Evolutionary conservation across 164 flowering plant genomes (phyloP).

Genomic region (Saururus chinensis): DNA sequence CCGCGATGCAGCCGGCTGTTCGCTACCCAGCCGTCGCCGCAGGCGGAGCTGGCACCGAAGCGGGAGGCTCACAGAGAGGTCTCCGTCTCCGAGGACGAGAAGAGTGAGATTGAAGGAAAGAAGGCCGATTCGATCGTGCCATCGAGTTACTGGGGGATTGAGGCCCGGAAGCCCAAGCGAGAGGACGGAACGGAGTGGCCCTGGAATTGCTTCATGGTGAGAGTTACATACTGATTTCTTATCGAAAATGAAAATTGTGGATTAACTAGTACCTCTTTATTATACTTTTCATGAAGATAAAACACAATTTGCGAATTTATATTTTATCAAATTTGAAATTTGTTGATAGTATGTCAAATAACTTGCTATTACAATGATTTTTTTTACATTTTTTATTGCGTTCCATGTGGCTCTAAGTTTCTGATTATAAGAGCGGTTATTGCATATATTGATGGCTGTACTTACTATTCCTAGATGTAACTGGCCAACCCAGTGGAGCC

Average conservation of each 20-base stretch:
- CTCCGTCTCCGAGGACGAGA: slow-evolving; percentile 8
- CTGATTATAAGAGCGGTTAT: background rate
- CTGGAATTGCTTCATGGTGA: slow-evolving; percentile 92
- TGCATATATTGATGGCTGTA: no score
- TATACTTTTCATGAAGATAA: background rate
- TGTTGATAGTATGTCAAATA: no score
- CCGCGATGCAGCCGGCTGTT: slow-evolving; percentile 17
- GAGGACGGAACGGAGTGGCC: slow-evolving; percentile 89
- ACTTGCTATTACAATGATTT: no score
- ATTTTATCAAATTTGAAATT: no score
- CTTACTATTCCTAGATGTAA: no score
- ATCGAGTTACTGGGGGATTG: slow-evolving; percentile 78
- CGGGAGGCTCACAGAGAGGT: slow-evolving; percentile 18
- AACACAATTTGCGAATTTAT: no score
- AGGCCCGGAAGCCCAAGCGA: slow-evolving; percentile 37
- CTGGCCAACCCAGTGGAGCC: no score
- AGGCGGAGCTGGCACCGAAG: slow-evolving; percentile 7
- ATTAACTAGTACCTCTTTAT: background rate
- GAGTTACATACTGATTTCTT: background rate
- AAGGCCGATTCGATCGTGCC: slow-evolving; percentile 10
- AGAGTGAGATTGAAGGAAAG: slow-evolving; percentile 2
- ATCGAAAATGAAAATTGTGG: background rate
- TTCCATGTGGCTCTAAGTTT: no score
- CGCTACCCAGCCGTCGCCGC: slow-evolving; percentile 13
- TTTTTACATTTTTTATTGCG: no score